phyloP scores from a whole-genome alignment of 371 early-diverging fungal species.

The Chytridiales sp. region DNA sequence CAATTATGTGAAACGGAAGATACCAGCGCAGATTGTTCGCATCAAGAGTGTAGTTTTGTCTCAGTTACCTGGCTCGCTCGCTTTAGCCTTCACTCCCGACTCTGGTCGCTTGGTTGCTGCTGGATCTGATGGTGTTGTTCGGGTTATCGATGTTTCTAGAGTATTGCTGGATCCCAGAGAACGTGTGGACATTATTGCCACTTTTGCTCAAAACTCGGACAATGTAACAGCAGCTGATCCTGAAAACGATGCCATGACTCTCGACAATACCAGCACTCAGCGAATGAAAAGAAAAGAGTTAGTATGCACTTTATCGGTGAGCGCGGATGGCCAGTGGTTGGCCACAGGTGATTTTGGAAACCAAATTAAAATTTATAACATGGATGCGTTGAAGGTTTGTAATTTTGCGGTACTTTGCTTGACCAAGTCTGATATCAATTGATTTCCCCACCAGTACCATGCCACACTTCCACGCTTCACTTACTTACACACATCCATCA shows the following conservation, averaged over 20 bases:
- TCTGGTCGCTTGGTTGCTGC: constrained; percentile 45
- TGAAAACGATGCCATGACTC: constrained; percentile 7
- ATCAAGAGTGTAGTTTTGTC: constrained; percentile 26
- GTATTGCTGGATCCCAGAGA: constrained; percentile 1
- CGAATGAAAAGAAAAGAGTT: constrained; percentile 15
- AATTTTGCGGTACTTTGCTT: not conserved
- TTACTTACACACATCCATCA: constrained; percentile 68
- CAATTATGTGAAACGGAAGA: constrained; percentile 53
- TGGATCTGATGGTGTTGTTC: constrained; percentile 39
- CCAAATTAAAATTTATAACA: constrained; percentile 71
- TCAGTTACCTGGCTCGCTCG: constrained; percentile 53
- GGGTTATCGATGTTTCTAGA: constrained; percentile 34
- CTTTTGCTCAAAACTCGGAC: constrained; percentile 21
- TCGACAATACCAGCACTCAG: constrained; percentile 4
- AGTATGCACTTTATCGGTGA: constrained; percentile 64
- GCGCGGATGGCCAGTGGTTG: constrained; percentile 77
- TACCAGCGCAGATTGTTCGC: constrained; percentile 50
- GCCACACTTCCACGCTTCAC: constrained; percentile 67
- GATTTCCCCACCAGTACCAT: constrained; percentile 51
- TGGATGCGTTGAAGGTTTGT: constrained; percentile 70
- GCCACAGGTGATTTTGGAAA: constrained; percentile 76
- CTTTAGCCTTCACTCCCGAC: constrained; percentile 70
- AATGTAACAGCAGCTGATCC: constrained; percentile 19
- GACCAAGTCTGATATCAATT: not conserved
- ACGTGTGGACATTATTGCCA: constrained; percentile 11